Evolutionary conservation across 345 rosid species (phyloP).

Genomic region (Euphorbia tirucalli): DNA sequence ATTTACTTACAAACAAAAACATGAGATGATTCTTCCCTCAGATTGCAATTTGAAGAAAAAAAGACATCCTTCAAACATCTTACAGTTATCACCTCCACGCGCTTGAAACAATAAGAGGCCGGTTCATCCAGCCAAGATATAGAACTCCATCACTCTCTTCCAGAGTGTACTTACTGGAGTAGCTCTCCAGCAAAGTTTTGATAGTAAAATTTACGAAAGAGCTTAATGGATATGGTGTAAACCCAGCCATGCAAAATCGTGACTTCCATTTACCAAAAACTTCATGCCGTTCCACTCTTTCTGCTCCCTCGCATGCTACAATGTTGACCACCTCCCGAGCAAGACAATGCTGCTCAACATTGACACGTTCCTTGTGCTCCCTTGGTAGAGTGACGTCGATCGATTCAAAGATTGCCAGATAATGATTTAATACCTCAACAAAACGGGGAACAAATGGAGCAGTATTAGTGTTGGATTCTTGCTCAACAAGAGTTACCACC

Average conservation of each 20-base stretch:
- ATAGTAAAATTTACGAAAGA: conserved; percentile 69
- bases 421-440: conserved; percentile 62
- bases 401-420: conserved; percentile 73
- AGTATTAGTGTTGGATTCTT: conserved; percentile 83
- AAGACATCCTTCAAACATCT: background rate
- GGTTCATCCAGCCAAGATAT: conserved; percentile 91
- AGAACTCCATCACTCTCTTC: conserved; percentile 76
- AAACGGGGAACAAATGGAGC: conserved; percentile 82
- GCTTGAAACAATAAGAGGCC: conserved; percentile 58
- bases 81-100: conserved; percentile 66
- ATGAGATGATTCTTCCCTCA: conserved; percentile 8
- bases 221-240: conserved; percentile 69
- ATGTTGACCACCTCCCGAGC: conserved; percentile 94
- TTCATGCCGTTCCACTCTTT: conserved; percentile 92
- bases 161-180: conserved; percentile 63
- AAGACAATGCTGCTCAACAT: conserved; percentile 91
- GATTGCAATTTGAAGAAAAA: background rate
- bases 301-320: conserved; percentile 86
- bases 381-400: conserved; percentile 70
- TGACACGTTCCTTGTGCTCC: conserved; percentile 78
- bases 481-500: conserved; percentile 87
- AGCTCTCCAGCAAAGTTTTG: conserved; percentile 57
- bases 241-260: conserved; percentile 85
- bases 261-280: conserved; percentile 78
- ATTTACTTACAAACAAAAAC: conserved; percentile 17